phyloP scores from a whole-genome alignment of 129 eudicot species.

The Mikania micrantha region DNA sequence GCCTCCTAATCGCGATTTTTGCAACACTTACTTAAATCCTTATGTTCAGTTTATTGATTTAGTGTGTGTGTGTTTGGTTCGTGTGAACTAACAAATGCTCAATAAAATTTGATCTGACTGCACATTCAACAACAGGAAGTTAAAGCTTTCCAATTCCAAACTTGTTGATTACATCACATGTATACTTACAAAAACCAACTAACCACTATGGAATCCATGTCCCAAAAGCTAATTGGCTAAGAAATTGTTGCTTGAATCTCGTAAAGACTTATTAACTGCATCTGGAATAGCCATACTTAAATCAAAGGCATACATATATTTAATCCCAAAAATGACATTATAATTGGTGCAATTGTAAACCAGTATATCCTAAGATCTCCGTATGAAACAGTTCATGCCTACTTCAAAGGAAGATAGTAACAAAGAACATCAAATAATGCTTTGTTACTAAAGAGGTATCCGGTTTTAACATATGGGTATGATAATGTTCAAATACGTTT shows the following conservation, averaged over 20 bases:
- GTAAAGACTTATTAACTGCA: constrained; percentile 2
- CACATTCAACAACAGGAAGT: neutral
- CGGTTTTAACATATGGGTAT: too few relatives aligned
- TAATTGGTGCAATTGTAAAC: neutral
- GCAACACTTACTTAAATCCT: too few relatives aligned
- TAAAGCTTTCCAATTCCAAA: neutral
- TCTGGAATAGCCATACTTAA: neutral
- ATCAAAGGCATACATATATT: neutral
- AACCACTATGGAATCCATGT: neutral
- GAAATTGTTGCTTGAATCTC: neutral
- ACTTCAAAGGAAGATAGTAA: too few relatives aligned
- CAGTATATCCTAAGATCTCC: neutral
- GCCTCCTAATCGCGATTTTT: too few relatives aligned
- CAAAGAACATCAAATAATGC: too few relatives aligned
- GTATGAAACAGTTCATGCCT: neutral
- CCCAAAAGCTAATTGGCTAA: neutral
- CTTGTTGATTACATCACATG: neutral
- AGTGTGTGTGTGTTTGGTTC: too few relatives aligned
- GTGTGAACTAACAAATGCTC: neutral
- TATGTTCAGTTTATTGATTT: too few relatives aligned
- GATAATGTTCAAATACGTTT: too few relatives aligned
- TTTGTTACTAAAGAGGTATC: too few relatives aligned
- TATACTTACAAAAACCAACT: constrained; percentile 1
- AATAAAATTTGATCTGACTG: neutral
- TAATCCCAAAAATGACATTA: neutral